Evolutionary conservation across 2,329 filamentous ascomycete species (phyloP).

Genomic region (Sarocladium brachiariae): DNA sequence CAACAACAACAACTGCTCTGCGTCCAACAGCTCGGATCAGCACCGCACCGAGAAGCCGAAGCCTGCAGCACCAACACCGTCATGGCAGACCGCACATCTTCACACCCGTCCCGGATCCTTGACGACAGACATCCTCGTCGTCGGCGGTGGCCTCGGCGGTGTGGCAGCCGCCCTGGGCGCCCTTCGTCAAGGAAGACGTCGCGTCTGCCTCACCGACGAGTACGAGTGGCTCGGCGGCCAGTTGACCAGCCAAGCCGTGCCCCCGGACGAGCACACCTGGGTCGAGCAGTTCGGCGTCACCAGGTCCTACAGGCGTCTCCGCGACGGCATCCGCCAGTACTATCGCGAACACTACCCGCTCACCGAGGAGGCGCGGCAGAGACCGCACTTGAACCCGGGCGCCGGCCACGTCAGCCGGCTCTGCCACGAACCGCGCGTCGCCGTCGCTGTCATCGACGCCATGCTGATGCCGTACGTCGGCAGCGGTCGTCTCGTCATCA

Average conservation of each 20-base stretch:
- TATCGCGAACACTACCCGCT: slow-evolving; percentile 21
- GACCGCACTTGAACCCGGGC: slow-evolving; percentile 20
- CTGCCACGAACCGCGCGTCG: slow-evolving; percentile 21
- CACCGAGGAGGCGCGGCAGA: slow-evolving; percentile 18
- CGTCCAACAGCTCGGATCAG: no score
- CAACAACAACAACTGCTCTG: no score
- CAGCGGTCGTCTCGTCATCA: slow-evolving; percentile 17
- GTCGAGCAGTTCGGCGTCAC: slow-evolving; percentile 23
- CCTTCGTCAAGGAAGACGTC: slow-evolving; percentile 17
- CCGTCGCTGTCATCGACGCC: slow-evolving; percentile 20
- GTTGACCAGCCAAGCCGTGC: slow-evolving; percentile 21
- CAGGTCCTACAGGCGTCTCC: slow-evolving; percentile 18
- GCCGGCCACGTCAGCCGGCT: slow-evolving; percentile 23
- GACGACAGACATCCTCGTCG: slow-evolving; percentile 18
- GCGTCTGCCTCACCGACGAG: slow-evolving; percentile 20
- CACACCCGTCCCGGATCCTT: slow-evolving; percentile 10
- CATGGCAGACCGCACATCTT: slow-evolving; percentile 10
- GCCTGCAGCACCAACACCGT: background rate
- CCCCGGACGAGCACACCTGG: slow-evolving; percentile 23
- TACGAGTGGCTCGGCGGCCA: slow-evolving; percentile 23
- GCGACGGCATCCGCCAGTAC: slow-evolving; percentile 19
- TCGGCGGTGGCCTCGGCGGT: slow-evolving; percentile 20
- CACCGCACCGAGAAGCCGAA: no score
- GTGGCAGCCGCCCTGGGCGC: slow-evolving; percentile 22
- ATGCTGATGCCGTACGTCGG: slow-evolving; percentile 21